Evolutionary conservation across 176 grass and related monocot genomes (phyloP).

Genomic region (Bonia amplexicaulis): DNA sequence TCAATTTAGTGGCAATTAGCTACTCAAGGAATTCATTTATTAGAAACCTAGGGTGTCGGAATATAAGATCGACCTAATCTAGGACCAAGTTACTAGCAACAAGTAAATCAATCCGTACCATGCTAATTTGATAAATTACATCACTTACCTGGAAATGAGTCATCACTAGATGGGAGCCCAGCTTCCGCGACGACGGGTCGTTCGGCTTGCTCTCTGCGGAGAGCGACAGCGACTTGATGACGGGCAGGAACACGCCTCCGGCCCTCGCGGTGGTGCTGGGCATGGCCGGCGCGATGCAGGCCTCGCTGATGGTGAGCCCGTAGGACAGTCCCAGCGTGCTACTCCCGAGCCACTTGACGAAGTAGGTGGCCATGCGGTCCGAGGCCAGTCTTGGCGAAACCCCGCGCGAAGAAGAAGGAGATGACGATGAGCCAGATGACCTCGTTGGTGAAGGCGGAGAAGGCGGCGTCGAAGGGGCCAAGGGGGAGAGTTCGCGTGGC

Average conservation of each 20-base stretch:
- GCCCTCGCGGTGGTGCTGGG: slow-evolving; percentile 93
- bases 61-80: neutral
- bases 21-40: neutral
- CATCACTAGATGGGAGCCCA: slow-evolving; percentile 79
- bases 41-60: neutral
- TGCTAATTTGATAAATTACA: neutral
- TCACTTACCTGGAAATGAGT: slow-evolving; percentile 77
- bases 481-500: slow-evolving; percentile 64
- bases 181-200: slow-evolving; percentile 53
- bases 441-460: slow-evolving; percentile 90
- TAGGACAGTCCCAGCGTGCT: slow-evolving; percentile 83
- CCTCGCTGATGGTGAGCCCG: slow-evolving; percentile 86
- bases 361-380: slow-evolving; percentile 87
- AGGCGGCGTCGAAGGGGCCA: slow-evolving; percentile 65
- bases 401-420: slow-evolving; percentile 90
- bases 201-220: slow-evolving; percentile 64
- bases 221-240: slow-evolving; percentile 71
- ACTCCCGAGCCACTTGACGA: slow-evolving; percentile 81
- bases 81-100: neutral
- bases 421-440: slow-evolving; percentile 98
- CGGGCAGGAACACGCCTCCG: slow-evolving; percentile 70
- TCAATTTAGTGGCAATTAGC: neutral
- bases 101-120: neutral
- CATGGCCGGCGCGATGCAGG: slow-evolving; percentile 83
- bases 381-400: slow-evolving; percentile 84